These are phyloP conservation scores for Diplodia corticola DNA, from an alignment of 2,329 filamentous ascomycete species.

Conservation along the genomic window DNA sequence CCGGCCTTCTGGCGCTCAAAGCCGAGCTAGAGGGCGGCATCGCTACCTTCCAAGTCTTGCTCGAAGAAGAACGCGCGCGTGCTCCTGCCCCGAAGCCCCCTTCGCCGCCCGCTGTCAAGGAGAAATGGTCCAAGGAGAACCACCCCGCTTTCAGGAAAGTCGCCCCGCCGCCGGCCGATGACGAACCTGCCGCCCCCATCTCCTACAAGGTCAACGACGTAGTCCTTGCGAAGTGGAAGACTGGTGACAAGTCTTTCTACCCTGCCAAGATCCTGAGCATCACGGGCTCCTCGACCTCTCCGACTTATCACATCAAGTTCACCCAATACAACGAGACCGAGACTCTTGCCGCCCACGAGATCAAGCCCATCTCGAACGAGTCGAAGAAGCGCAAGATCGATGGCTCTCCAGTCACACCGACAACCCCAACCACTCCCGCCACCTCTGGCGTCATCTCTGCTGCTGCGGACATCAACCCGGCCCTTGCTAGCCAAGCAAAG, in stretches of 20 bases:
- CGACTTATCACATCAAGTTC: slow-evolving; percentile 94
- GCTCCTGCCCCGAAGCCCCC: slow-evolving; percentile 50
- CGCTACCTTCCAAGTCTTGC: slow-evolving; percentile 72
- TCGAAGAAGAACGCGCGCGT: slow-evolving; percentile 73
- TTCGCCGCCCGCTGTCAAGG: slow-evolving; percentile 35
- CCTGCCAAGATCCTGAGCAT: slow-evolving; percentile 90
- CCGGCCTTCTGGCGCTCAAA: slow-evolving; percentile 74
- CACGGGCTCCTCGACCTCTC: slow-evolving; percentile 85
- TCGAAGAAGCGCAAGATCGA: slow-evolving; percentile 79
- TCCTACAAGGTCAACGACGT: slow-evolving; percentile 82
- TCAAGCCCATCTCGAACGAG: slow-evolving; percentile 34
- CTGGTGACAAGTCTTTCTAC: slow-evolving; percentile 88
- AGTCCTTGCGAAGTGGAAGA: slow-evolving; percentile 86
- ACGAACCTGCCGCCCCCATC: slow-evolving; percentile 8
- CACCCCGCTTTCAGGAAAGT: slow-evolving; percentile 67
- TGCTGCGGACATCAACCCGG: slow-evolving; percentile 66
- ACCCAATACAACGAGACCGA: slow-evolving; percentile 88
- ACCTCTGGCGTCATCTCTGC: slow-evolving; percentile 62
- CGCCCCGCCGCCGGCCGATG: slow-evolving; percentile 38
- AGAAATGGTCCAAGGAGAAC: slow-evolving; percentile 76
- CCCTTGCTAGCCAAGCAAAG: slow-evolving; percentile 63
- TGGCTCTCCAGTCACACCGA: slow-evolving; percentile 59
- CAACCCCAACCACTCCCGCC: slow-evolving; percentile 40
- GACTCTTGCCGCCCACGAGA: slow-evolving; percentile 57
- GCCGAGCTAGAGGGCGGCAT: slow-evolving; percentile 82